Conservation (phyloP, 1,284 basidiomycete genomes). For the Pterula multifida region DNA sequence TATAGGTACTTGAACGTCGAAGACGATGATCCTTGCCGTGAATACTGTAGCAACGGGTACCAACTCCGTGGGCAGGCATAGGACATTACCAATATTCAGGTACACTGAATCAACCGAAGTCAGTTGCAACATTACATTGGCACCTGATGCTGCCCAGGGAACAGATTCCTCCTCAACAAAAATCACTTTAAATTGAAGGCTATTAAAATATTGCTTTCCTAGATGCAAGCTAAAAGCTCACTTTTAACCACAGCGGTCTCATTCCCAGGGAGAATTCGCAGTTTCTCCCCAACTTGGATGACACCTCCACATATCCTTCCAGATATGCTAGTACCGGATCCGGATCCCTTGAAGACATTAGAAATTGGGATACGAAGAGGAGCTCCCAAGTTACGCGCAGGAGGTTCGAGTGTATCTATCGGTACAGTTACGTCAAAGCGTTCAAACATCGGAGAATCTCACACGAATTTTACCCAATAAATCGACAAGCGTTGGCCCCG, state of each 20-base stretch:
- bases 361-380: slow-evolving; percentile 85
- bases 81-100: slow-evolving; percentile 78
- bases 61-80: slow-evolving; percentile 64
- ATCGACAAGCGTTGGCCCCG: slow-evolving; percentile 77
- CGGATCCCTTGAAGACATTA: slow-evolving; percentile 89
- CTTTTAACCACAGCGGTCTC: slow-evolving; percentile 79
- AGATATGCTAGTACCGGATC: slow-evolving; percentile 71
- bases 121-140: slow-evolving; percentile 81
- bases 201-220: slow-evolving; percentile 2
- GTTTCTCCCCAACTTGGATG: slow-evolving; percentile 82
- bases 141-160: slow-evolving; percentile 85
- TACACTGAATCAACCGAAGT: slow-evolving; percentile 80
- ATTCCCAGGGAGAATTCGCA: slow-evolving; percentile 87
- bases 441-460: background rate
- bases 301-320: slow-evolving; percentile 86
- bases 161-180: slow-evolving; percentile 72
- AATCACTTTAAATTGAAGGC: slow-evolving; percentile 48
- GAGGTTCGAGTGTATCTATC: slow-evolving; percentile 73
- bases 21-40: slow-evolving; percentile 83
- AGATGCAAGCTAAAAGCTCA: slow-evolving; percentile 20
- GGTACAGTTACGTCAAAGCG: slow-evolving; percentile 2
- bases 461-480: slow-evolving; percentile 51
- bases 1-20: slow-evolving; percentile 87
- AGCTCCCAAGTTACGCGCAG: slow-evolving; percentile 62
- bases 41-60: slow-evolving; percentile 74